Evolutionary conservation across 345 rosid species (phyloP), one percentile per base, ranked within the genome.

Genomic region (Citrus sp.): DNA sequence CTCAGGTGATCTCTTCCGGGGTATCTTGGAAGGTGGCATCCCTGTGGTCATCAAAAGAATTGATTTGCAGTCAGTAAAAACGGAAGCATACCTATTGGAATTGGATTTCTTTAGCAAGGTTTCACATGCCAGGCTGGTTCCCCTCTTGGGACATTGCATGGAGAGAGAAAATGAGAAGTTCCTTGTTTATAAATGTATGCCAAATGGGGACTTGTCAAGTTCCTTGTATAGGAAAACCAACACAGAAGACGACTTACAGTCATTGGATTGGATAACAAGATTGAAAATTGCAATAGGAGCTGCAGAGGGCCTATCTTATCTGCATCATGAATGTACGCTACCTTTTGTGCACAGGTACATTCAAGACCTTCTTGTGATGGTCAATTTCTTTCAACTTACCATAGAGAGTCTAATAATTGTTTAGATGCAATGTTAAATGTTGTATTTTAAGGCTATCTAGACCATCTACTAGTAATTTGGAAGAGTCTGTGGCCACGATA

Each of bases 251-350:
- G 97, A 90, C 35, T 86, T 94, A 81, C 89, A 92, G 79, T 93
- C 99, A 72, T 79, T 97, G 85, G 98, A 94, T 87, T 97, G 99
- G 99, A 97, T 97, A 62, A 97, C 97, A 60, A 92, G 99, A 86
- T 83, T 97, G 82, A 97, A 97, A 81, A 91, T 97, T 72, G 99
- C 98, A 73, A 90, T 85, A 69, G 99, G 98, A 84, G 94, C 97
- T 30, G 98, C 99, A 2, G 99, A 97, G 83, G 98, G 86, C 78
- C 85, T 97, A 40, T 86, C 90, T 71, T 89, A 88, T 86, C 87
- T 97, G 77, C 98, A 97, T 85, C 99, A 97, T 75, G 99, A 97
- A 88, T 92, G 98, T 78, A 84, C 82, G 0, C 98, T 98, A 27
- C 87, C 98, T 79, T 85, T 94, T 27, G 98, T 94, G 81, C 99